Conservation (phyloP, 176 grass and related monocot species). For the Dendrocalamus sinicus region DNA sequence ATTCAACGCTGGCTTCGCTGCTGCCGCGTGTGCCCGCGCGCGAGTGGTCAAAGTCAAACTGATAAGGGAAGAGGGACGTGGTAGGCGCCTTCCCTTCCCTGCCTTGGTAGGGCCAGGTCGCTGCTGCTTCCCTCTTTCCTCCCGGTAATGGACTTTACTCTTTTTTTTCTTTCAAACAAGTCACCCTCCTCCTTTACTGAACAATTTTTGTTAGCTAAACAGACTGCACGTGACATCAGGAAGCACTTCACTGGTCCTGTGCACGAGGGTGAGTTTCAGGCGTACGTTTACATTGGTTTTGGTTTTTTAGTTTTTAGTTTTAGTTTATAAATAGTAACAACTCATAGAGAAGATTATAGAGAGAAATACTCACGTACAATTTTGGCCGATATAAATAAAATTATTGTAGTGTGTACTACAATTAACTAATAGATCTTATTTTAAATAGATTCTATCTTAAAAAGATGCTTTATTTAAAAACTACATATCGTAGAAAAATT, state of each 20-base stretch:
- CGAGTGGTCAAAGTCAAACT: neutral
- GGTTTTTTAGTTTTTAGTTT: too few relatives aligned
- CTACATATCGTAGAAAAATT: too few relatives aligned
- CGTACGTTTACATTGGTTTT: too few relatives aligned
- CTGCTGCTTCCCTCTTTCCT: neutral
- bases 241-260: neutral
- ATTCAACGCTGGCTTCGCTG: neutral
- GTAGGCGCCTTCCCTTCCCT: neutral
- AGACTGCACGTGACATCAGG: neutral
- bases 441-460: too few relatives aligned
- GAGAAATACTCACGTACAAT: too few relatives aligned
- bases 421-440: too few relatives aligned
- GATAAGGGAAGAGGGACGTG: neutral
- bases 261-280: neutral
- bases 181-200: neutral
- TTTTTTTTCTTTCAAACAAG: neutral
- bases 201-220: neutral
- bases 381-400: too few relatives aligned
- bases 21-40: neutral
- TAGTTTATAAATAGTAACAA: too few relatives aligned
- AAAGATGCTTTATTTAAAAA: too few relatives aligned
- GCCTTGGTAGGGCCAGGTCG: neutral
- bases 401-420: fast-evolving
- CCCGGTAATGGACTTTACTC: too few relatives aligned
- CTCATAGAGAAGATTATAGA: too few relatives aligned